A percentile compares a stretch with the other conserved stretches of the same genome.
These are phyloP conservation scores for Tephrocybe sp. DNA, from an alignment of 768 basidiomycete species.

Conservation along the genomic window DNA sequence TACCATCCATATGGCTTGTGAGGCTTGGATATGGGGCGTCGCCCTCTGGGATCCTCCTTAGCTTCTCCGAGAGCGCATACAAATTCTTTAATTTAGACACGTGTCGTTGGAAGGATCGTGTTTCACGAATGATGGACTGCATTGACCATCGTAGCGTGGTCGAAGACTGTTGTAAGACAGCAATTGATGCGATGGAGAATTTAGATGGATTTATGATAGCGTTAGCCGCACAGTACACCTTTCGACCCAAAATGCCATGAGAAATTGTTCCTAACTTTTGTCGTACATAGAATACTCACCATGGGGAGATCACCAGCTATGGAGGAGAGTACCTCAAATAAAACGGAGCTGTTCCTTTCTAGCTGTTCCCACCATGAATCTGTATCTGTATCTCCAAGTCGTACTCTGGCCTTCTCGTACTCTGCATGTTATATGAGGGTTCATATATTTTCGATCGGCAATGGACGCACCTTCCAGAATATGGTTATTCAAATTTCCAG, in stretches of 20 bases:
- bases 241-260: no score
- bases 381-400: slow-evolving; percentile 22
- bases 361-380: slow-evolving; percentile 22
- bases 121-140: slow-evolving; percentile 15
- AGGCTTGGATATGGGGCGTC: slow-evolving; percentile 22
- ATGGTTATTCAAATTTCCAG: slow-evolving; percentile 31
- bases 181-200: slow-evolving; percentile 39
- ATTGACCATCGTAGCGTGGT: slow-evolving; percentile 26
- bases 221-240: slow-evolving; percentile 38
- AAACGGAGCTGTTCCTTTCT: slow-evolving; percentile 4
- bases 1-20: slow-evolving; percentile 20
- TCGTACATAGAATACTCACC: no score
- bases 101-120: slow-evolving; percentile 21
- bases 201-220: slow-evolving; percentile 30
- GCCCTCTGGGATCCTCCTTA: slow-evolving; percentile 27
- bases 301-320: slow-evolving; percentile 30
- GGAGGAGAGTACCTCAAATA: slow-evolving; percentile 16
- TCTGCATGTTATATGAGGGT: slow-evolving; percentile 20
- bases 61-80: slow-evolving; percentile 24
- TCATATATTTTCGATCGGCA: neutral
- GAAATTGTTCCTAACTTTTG: no score
- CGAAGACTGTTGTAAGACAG: slow-evolving; percentile 39
- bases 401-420: slow-evolving; percentile 23
- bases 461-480: slow-evolving; percentile 28
- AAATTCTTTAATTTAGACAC: slow-evolving; percentile 30